Evolutionary conservation across 805 yeast genomes (phyloP), one percentile per base, ranked within the genome.

Genomic region (Nakazawaea pomicola): DNA sequence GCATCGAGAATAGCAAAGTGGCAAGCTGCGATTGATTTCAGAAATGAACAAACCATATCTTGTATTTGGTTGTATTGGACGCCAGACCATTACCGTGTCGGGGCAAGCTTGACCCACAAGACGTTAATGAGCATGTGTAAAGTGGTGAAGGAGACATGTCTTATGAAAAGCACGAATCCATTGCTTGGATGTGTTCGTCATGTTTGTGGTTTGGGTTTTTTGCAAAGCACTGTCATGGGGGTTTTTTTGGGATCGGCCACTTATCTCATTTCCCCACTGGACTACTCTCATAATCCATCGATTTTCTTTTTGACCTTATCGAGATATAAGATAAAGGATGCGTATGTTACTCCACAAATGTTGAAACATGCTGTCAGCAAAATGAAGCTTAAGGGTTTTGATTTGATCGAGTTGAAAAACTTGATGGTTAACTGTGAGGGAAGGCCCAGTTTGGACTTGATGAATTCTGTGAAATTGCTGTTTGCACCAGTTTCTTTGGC

Each of bases 121-220:
- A 73, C 76, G 37, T 64, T 93, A 10, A 61, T 90, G 50, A 82
- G 87, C 2, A 74, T 86, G 58, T 89, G 97, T 60, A 88, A 90
- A 53, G 84, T 86, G 16, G 73, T 88, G 54, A 91, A 93, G 51
- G 97, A 91, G 56, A 91, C 98, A 0, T 86, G 96, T 54, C 91
- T 87, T 46, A 68, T 93, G 62, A 72, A 81, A 11, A 74, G 84
- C 29, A 71, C 74, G 25, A 75, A 78, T 30, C 82, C 96, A 0
- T 67, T 93, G 6, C 69, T 91, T 31, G 95, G 96, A 0, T 80
- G 96, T 58, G 95, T 87, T 7, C 76, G 95, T 33, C 91, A 90
- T 50, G 76, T 87, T 1, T 62, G 74, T 2, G 97, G 97, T 0
- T 60, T 91, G 20, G 99, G 99, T 0, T 90, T 93, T 56, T 63